phyloP scores from a whole-genome alignment of 2,329 filamentous ascomycete genomes.

The Trichoderma koningii region DNA sequence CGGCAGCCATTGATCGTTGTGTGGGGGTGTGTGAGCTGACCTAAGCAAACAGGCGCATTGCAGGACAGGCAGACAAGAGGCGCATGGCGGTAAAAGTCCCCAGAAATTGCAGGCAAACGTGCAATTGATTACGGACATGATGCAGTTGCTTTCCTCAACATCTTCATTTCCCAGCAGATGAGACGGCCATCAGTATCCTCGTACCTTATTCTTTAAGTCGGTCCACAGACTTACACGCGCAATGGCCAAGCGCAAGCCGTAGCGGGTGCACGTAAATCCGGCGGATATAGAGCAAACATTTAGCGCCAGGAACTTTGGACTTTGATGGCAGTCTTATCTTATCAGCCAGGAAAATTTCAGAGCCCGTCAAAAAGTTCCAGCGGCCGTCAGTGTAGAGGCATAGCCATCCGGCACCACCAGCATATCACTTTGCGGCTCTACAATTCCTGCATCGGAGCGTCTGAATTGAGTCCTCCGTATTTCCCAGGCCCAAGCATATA shows the following conservation, averaged over 20 bases:
- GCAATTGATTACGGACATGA: background rate
- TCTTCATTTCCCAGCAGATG: background rate
- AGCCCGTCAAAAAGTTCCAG: slow-evolving; percentile 20
- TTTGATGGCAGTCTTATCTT: slow-evolving; percentile 29
- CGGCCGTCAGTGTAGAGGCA: background rate
- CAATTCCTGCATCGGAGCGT: background rate
- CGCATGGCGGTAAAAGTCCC: background rate
- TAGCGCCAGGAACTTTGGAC: background rate
- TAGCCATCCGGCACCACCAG: slow-evolving; percentile 1
- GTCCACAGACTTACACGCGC: background rate
- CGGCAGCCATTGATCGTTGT: background rate
- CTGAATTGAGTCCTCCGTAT: background rate
- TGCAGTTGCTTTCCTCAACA: background rate
- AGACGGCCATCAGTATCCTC: background rate
- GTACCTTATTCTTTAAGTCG: background rate
- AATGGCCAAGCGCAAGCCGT: background rate
- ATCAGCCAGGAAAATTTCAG: slow-evolving; percentile 32
- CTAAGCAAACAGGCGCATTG: no score
- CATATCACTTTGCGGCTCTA: background rate
- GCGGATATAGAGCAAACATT: background rate
- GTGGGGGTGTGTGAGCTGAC: background rate
- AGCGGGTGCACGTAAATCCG: slow-evolving; percentile 26
- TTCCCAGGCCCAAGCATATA: background rate
- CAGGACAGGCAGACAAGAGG: background rate
- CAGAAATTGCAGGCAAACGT: background rate